Base-by-base conservation (phyloP, 148 eudicot species). In the Camellia japonica region DNA sequence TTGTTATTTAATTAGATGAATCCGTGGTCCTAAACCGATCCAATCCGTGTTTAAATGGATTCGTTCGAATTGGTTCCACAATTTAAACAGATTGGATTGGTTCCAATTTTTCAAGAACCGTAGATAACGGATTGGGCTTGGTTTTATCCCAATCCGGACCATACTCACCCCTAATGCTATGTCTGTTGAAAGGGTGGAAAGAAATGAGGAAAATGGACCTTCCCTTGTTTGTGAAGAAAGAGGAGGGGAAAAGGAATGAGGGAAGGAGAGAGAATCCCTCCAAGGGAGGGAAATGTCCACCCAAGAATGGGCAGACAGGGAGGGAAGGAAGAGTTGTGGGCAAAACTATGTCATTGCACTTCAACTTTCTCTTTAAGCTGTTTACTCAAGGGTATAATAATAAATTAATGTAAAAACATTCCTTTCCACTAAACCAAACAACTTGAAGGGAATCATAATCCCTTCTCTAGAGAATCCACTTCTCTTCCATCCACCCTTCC, bases 171-270 rank as follows among this genome's bases (percentile, higher is more conserved):
- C 38, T 30, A 30, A 30, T 30, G 38, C 38, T 1, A 30, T 30
- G 38, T 30, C 38, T 30, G 38, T 30, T 30, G 1, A 30, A 30
- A 68, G 23, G 23, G 52, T 43, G n/a, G 54, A 13, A 68, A 44
- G 72, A n/a, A 68, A 20, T 11, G 23, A 5, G 0, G 72, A 6
- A 43, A 41, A 9, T 18, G 7, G 62, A 5, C n/a, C n/a, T 14
- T 59, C n/a, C 62, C n/a, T 59, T 15, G 62, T 59, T 59, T 59
- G 62, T 59, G 62, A 59, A 59, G 62, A n/a, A 59, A 59, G 62
- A 59, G 19, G 62, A 16, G 19, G 6, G n/a, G 19, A 0, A 19
- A 19, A 20, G 67, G 67, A 20, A 3, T 55, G 7, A 20, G 38
- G 67, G 67, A 63, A n/a, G 67, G 10, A 63, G 38, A 63, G 10